Conservation (phyloP, 805 yeast genomes). For the Saturnispora galanensis region DNA sequence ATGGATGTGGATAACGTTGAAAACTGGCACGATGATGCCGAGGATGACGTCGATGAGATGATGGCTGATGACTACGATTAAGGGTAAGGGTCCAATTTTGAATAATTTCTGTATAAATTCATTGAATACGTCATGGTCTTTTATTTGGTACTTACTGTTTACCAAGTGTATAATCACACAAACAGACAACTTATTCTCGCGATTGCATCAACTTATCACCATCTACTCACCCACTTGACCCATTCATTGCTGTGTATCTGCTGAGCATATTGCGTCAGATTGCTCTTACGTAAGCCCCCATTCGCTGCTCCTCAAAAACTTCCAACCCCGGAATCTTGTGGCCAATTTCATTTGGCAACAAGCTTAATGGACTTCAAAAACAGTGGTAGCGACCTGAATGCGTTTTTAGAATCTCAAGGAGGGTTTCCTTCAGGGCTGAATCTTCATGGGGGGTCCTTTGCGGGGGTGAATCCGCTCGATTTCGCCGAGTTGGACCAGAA, state of each 20-base stretch:
- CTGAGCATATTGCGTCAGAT: too few relatives aligned
- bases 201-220: too few relatives aligned
- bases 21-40: slow-evolving; percentile 54
- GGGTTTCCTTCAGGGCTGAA: not conserved
- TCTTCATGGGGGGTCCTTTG: slow-evolving; percentile 3
- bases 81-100: not conserved
- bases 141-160: too few relatives aligned
- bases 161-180: too few relatives aligned
- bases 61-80: slow-evolving; percentile 15
- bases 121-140: not conserved
- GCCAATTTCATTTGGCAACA: too few relatives aligned
- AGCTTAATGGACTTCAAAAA: slow-evolving; percentile 2
- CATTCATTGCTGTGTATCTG: too few relatives aligned
- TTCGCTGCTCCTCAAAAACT: not conserved
- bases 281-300: not conserved
- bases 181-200: too few relatives aligned
- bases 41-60: slow-evolving; percentile 33
- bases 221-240: too few relatives aligned
- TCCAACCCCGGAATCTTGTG: too few relatives aligned
- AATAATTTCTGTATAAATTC: not conserved
- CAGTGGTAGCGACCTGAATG: slow-evolving; percentile 4
- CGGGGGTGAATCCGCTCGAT: slow-evolving; percentile 4
- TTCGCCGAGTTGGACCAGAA: slow-evolving; percentile 4
- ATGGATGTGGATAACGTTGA: slow-evolving; percentile 49
- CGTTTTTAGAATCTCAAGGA: not conserved